Conservation (phyloP, 1,139 yeast genomes). For the Zygoascus hellenicus region DNA sequence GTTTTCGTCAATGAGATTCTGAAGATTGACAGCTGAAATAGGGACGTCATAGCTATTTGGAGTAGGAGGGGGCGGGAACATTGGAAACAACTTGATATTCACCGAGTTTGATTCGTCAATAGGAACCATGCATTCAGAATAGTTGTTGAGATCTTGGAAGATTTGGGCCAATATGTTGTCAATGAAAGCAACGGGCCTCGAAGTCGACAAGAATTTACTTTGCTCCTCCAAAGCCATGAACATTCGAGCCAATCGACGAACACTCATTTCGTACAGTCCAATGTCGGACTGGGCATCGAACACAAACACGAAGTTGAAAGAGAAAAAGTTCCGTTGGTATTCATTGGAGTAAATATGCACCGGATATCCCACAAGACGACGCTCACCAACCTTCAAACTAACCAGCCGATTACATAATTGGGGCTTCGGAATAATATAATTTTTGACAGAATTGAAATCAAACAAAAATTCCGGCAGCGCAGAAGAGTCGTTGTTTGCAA, state of each 20-base stretch:
- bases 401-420: conserved; percentile 79
- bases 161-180: conserved; percentile 82
- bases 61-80: conserved; percentile 77
- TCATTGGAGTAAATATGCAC: conserved; percentile 68
- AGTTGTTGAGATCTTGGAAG: conserved; percentile 86
- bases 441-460: conserved; percentile 80
- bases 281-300: conserved; percentile 79
- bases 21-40: conserved; percentile 68
- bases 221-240: conserved; percentile 89
- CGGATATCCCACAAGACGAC: conserved; percentile 58
- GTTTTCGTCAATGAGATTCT: conserved; percentile 69
- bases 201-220: conserved; percentile 59
- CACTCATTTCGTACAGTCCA: conserved; percentile 80
- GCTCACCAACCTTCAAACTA: conserved; percentile 51
- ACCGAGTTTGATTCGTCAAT: conserved; percentile 85
- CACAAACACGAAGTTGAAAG: conserved; percentile 88
- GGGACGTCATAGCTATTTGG: conserved; percentile 78
- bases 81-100: conserved; percentile 86
- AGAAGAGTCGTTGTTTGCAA: conserved; percentile 33
- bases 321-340: conserved; percentile 86
- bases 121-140: conserved; percentile 93
- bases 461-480: conserved; percentile 46
- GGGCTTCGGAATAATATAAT: conserved; percentile 90
- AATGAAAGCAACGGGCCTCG: conserved; percentile 42
- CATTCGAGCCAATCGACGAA: conserved; percentile 80